Evolutionary conservation across 352 stramenopile genomes (phyloP).

Genomic region (Labyrinthula sp.): DNA sequence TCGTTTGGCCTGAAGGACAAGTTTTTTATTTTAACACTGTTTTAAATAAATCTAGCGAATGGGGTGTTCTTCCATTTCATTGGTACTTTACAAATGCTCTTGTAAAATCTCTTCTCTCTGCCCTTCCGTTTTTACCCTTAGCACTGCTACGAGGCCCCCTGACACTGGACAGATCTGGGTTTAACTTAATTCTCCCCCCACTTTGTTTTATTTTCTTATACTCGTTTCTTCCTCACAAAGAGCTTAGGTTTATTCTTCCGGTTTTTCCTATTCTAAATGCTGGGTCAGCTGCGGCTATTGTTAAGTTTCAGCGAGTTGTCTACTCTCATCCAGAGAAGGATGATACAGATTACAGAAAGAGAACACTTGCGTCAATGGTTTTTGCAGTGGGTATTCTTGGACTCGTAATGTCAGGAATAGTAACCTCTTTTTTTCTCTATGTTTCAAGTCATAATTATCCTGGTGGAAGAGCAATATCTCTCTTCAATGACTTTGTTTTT

Average conservation of each 20-base stretch:
- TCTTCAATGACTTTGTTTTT: background rate
- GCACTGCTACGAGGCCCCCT: slow-evolving; percentile 38
- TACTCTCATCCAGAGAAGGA: too few relatives aligned
- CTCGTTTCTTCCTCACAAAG: slow-evolving; percentile 88
- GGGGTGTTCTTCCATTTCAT: slow-evolving; percentile 72
- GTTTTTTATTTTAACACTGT: slow-evolving; percentile 91
- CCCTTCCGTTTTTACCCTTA: slow-evolving; percentile 17
- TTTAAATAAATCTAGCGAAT: slow-evolving; percentile 86
- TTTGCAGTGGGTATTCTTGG: background rate
- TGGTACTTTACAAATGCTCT: slow-evolving; percentile 87
- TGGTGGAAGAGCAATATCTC: slow-evolving; percentile 11
- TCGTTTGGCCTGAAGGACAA: slow-evolving; percentile 85
- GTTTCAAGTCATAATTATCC: slow-evolving; percentile 18
- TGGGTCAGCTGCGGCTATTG: slow-evolving; percentile 7
- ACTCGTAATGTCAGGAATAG: background rate
- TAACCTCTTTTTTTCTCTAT: slow-evolving; percentile 2
- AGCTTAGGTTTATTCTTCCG: slow-evolving; percentile 44
- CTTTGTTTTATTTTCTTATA: slow-evolving; percentile 73
- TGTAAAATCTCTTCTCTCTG: slow-evolving; percentile 46
- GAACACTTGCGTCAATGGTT: slow-evolving; percentile 1
- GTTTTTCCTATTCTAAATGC: slow-evolving; percentile 23
- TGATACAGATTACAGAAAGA: too few relatives aligned
- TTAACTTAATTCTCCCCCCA: slow-evolving; percentile 19
- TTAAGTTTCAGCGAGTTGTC: slow-evolving; percentile 4
- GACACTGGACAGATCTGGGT: background rate